Evolutionary conservation across 1,284 basidiomycete genomes (phyloP), one percentile per base, ranked within the genome.

Genomic region (Chalciporus sp.): DNA sequence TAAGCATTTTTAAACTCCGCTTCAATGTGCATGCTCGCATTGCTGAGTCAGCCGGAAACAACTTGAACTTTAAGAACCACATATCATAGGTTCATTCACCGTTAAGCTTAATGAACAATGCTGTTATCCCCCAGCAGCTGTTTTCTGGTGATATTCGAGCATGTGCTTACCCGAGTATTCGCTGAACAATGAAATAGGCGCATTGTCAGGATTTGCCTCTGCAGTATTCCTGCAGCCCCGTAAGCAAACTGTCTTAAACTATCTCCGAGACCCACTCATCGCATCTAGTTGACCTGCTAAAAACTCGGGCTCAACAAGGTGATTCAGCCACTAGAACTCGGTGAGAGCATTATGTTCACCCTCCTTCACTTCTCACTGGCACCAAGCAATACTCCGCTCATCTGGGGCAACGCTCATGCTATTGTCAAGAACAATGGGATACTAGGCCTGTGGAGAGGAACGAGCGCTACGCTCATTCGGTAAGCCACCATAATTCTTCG

Each of bases 241-340:
- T 90, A 64, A 68, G 81, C 31, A 40, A 10, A 33, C 16, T 11
- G 41, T 23, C 11, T 6, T 11, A 11, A 20, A 14, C 14, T 23
- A 1, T 6, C n/a, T 7, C 27, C 17, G 23, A 37, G 2, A 33
- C 23, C 29, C 3, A 26, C 42, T 59, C n/a, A 63, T 16, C 7
- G 10, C 43, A 52, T 20, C n/a, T 53, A 91, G 88, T 95, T 60
- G 94, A 95, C 72, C 76, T 95, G 29, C 72, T 96, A 64, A 95
- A 95, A 74, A 96, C 94, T 17, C 82, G 93, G 41, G 68, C 95
- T 57, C 92, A 95, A 69, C 91, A 95, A 71, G 80, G 82, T 47
- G 85, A 88, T 67, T 77, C 78, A 6, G 61, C 59, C 16, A 51
- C 66, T 49, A 61, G 66, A 45, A 59, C 68, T 53, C 71, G 72